These are phyloP conservation scores for Paralagenidium karlingii DNA, from an alignment of 352 stramenopile species.

Conservation along the genomic window DNA sequence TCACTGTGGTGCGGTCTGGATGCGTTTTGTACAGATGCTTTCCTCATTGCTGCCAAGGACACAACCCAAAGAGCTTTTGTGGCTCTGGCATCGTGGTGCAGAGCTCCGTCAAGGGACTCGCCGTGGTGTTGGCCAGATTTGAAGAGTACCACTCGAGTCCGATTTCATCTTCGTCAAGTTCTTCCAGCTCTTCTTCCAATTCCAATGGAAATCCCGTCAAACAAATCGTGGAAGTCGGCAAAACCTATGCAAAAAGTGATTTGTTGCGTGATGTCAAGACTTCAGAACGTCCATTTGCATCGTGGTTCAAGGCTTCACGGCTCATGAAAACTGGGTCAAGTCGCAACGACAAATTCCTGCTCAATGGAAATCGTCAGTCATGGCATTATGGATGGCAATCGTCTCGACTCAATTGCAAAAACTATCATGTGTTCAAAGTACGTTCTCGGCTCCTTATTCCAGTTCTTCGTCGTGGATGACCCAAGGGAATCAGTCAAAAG, in stretches of 20 bases:
- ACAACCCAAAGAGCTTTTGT: slow-evolving; percentile 81
- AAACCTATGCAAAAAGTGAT: slow-evolving; percentile 40
- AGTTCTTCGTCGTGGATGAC: too few species aligned
- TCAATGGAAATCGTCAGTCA: slow-evolving; percentile 77
- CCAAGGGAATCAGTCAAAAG: too few species aligned
- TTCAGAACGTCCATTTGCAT: slow-evolving; percentile 58
- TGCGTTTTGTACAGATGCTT: slow-evolving; percentile 38
- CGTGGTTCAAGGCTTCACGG: slow-evolving; percentile 6
- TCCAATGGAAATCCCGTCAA: slow-evolving; percentile 3
- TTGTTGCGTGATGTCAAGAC: slow-evolving; percentile 68
- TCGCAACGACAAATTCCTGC: slow-evolving; percentile 57
- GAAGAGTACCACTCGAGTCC: slow-evolving; percentile 34
- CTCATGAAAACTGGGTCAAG: not conserved
- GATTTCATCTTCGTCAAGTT: too few species aligned
- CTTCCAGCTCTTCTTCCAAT: too few species aligned
- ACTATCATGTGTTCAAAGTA: slow-evolving; percentile 73
- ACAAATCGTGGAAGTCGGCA: slow-evolving; percentile 15
- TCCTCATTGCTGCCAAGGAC: slow-evolving; percentile 67
- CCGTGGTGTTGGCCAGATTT: slow-evolving; percentile 57
- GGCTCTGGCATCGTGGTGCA: slow-evolving; percentile 68
- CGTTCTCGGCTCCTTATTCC: too few species aligned
- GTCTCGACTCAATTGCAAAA: slow-evolving; percentile 75
- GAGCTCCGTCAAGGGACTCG: slow-evolving; percentile 32
- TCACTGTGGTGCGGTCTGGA: not conserved
- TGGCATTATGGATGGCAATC: slow-evolving; percentile 83